A percentile compares a stretch with the other conserved stretches of the same genome.
phyloP scores from a whole-genome alignment of 257 asterid species.

The Knoxia roxburghii region DNA sequence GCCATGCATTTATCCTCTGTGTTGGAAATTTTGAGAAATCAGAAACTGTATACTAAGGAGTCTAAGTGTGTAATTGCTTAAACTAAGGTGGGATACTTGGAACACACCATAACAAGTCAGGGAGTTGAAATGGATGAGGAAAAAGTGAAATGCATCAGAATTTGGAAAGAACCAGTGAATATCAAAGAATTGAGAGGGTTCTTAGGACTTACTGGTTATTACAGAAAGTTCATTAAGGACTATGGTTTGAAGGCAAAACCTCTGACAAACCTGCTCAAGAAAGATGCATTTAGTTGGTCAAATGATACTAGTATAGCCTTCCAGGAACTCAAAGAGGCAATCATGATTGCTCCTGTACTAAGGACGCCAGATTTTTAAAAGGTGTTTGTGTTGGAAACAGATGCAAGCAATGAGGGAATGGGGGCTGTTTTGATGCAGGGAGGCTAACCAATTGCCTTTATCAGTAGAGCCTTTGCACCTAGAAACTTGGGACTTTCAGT shows the following conservation, averaged over 20 bases:
- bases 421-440: neutral
- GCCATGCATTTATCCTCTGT: neutral
- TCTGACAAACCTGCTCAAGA: neutral
- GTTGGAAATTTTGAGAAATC: neutral
- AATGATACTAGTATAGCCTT: neutral
- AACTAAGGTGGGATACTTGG: neutral
- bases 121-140: neutral
- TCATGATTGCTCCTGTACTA: neutral
- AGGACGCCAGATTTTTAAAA: neutral
- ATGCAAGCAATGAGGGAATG: neutral
- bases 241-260: neutral
- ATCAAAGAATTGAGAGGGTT: neutral
- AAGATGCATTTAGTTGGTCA: neutral
- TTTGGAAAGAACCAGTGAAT: neutral
- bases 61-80: neutral
- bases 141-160: neutral
- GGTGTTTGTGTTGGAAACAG: neutral
- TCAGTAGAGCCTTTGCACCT: no score
- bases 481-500: no score
- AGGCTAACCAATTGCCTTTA: neutral
- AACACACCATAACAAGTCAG: neutral
- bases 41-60: neutral
- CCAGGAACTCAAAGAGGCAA: neutral
- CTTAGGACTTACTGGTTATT: neutral
- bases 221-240: neutral